Evolutionary conservation across 2,329 filamentous ascomycete species (phyloP).

Genomic region (Penicillium sp.): DNA sequence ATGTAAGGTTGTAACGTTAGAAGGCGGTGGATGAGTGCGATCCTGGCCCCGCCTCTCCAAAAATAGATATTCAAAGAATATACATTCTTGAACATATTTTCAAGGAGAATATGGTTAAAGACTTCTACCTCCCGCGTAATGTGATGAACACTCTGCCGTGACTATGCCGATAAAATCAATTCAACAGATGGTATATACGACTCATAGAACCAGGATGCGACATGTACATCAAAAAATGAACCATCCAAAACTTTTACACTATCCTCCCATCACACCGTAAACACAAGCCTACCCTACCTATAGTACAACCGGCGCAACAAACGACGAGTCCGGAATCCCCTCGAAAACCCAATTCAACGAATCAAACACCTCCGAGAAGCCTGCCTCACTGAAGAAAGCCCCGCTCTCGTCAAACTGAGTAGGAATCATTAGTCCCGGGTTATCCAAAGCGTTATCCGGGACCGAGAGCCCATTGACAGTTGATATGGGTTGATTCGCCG

Average conservation of each 20-base stretch:
- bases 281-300: background rate
- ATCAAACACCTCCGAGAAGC: constrained; percentile 79
- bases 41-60: too few species aligned
- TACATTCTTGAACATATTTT: too few species aligned
- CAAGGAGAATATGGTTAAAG: too few species aligned
- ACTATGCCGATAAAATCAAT: background rate
- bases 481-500: constrained; percentile 47
- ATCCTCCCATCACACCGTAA: too few species aligned
- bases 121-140: too few species aligned
- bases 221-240: background rate
- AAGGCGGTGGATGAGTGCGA: too few species aligned
- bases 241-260: background rate
- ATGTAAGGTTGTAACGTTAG: too few species aligned
- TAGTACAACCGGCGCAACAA: constrained; percentile 45
- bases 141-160: background rate
- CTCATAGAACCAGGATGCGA: background rate
- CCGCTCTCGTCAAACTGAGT: constrained; percentile 45
- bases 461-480: constrained; percentile 34
- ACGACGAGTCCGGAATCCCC: constrained; percentile 72
- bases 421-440: constrained; percentile 41
- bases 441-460: constrained; percentile 41
- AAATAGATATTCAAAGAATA: too few species aligned
- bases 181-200: background rate
- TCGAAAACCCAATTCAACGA: constrained; percentile 93
- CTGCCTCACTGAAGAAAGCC: constrained; percentile 49